phyloP scores from a whole-genome alignment of 306 rosid genomes.

The Cucurbita argyrosperma region DNA sequence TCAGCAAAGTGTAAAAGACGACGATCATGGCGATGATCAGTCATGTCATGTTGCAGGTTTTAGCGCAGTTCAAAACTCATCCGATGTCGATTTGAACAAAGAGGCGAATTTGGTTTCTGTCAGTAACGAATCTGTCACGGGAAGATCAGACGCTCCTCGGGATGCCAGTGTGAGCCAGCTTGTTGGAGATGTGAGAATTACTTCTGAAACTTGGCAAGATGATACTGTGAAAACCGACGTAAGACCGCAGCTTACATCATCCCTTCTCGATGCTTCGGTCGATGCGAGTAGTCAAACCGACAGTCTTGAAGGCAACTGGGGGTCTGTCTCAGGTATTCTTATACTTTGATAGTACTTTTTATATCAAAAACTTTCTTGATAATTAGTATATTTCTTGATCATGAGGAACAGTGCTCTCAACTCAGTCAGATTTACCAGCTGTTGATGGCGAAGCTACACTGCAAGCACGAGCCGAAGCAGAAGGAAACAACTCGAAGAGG shows the following conservation, averaged over 20 bases:
- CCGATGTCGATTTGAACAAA: slow-evolving; percentile 10
- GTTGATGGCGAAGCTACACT: slow-evolving; percentile 27
- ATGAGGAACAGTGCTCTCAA: slow-evolving; percentile 51
- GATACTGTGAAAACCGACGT: slow-evolving; percentile 15
- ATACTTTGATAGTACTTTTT: not conserved
- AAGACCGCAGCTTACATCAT: slow-evolving; percentile 17
- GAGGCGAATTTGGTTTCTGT: slow-evolving; percentile 16
- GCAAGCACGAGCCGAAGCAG: slow-evolving; percentile 11
- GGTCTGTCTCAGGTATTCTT: slow-evolving; percentile 73
- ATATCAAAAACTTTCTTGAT: not conserved
- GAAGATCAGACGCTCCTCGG: slow-evolving; percentile 12
- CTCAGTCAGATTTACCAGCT: slow-evolving; percentile 49
- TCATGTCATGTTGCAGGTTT: slow-evolving; percentile 10
- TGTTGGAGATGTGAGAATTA: slow-evolving; percentile 20
- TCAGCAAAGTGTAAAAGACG: slow-evolving; percentile 9
- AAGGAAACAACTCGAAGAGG: slow-evolving; percentile 16
- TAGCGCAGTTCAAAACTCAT: slow-evolving; percentile 13
- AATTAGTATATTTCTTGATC: slow-evolving; percentile 1
- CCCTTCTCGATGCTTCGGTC: slow-evolving; percentile 40
- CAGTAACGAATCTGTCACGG: slow-evolving; percentile 20
- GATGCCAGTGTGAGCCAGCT: slow-evolving; percentile 14
- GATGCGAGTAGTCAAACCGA: slow-evolving; percentile 52
- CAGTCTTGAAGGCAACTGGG: slow-evolving; percentile 79
- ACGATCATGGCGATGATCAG: slow-evolving; percentile 15
- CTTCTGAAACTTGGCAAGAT: slow-evolving; percentile 25